A percentile compares a stretch with the other conserved stretches of the same genome.
Evolutionary conservation across 1,139 yeast genomes (phyloP).

Genomic region (Keqinozyma sinolaborantium): DNA sequence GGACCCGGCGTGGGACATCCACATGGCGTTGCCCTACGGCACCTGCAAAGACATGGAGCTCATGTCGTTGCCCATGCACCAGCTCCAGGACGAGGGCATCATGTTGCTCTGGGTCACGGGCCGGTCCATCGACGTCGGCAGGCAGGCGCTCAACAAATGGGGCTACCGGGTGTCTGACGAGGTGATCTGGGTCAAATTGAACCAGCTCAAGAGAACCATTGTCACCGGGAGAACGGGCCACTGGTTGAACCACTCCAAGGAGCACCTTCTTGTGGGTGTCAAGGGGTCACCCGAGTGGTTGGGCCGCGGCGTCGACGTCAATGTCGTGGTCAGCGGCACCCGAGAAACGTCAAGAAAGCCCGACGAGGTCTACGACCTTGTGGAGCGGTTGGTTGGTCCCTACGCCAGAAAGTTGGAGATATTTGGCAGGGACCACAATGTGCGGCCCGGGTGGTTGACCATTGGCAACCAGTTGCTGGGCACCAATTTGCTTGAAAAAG

Average conservation of each 20-base stretch:
- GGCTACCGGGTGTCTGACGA: slow-evolving; percentile 79
- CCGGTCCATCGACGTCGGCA: slow-evolving; percentile 83
- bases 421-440: slow-evolving; percentile 83
- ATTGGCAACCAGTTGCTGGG: slow-evolving; percentile 80
- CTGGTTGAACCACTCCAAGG: slow-evolving; percentile 94
- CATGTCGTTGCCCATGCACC: slow-evolving; percentile 58
- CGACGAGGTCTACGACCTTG: slow-evolving; percentile 82
- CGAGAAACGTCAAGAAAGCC: slow-evolving; percentile 91
- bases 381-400: slow-evolving; percentile 77
- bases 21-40: slow-evolving; percentile 77
- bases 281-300: slow-evolving; percentile 84
- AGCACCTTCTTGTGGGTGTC: slow-evolving; percentile 79
- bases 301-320: slow-evolving; percentile 61
- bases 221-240: slow-evolving; percentile 97
- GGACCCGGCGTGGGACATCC: slow-evolving; percentile 91
- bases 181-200: slow-evolving; percentile 85
- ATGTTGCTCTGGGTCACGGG: slow-evolving; percentile 93
- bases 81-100: slow-evolving; percentile 79
- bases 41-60: slow-evolving; percentile 74
- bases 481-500: slow-evolving; percentile 54
- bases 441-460: slow-evolving; percentile 89
- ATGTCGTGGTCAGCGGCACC: slow-evolving; percentile 75
- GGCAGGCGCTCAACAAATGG: slow-evolving; percentile 74
- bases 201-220: slow-evolving; percentile 81
- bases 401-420: slow-evolving; percentile 78